A percentile compares a stretch with the other conserved stretches of the same genome.
Conservation (phyloP, 2,329 filamentous ascomycete genomes). For the Diplodia seriata region DNA sequence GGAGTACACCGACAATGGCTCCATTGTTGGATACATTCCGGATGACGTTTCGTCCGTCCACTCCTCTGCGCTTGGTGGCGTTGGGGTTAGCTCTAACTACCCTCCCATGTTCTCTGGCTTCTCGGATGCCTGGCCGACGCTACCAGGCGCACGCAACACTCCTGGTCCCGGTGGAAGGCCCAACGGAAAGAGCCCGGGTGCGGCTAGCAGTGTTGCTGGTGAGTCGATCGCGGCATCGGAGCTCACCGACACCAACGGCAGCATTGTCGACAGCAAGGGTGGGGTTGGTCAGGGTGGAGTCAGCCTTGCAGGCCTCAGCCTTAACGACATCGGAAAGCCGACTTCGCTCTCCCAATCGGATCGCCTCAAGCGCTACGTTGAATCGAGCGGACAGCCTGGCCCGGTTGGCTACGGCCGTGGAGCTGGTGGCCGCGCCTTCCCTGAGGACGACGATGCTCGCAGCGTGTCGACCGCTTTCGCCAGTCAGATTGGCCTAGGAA, state of each 20-base stretch:
- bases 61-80: constrained; percentile 85
- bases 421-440: constrained; percentile 50
- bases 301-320: constrained; percentile 83
- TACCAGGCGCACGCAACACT: constrained; percentile 72
- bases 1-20: constrained; percentile 76
- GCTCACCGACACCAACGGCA: constrained; percentile 81
- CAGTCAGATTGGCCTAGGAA: constrained; percentile 79
- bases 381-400: constrained; percentile 72
- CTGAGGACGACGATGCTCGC: constrained; percentile 88
- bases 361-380: constrained; percentile 91
- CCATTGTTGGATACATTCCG: constrained; percentile 92
- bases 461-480: constrained; percentile 97
- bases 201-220: constrained; percentile 81
- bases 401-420: constrained; percentile 50
- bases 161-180: constrained; percentile 69
- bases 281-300: constrained; percentile 81
- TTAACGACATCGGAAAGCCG: constrained; percentile 73
- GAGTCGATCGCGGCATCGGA: constrained; percentile 94
- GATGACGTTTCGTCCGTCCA: constrained; percentile 97
- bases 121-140: constrained; percentile 85
- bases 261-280: constrained; percentile 76
- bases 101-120: constrained; percentile 97
- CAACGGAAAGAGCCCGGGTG: constrained; percentile 49
- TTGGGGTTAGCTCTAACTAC: constrained; percentile 81
- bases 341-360: constrained; percentile 82